Evolutionary conservation across 805 yeast genomes (phyloP).

Genomic region (Yarrowia osloensis): DNA sequence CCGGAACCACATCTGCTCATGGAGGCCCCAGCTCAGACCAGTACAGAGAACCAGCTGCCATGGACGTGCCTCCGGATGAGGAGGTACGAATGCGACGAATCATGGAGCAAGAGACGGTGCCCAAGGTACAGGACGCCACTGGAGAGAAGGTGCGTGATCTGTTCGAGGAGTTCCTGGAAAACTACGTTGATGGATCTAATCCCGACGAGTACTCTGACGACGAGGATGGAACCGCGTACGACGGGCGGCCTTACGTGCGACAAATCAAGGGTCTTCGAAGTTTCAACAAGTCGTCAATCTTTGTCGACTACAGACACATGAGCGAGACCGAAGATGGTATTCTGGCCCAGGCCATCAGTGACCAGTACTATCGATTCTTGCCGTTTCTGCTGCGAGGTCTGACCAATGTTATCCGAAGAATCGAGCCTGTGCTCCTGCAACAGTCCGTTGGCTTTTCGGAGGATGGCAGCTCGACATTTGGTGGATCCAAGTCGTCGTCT

Average conservation of each 20-base stretch:
- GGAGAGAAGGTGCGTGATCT: slow-evolving; percentile 93
- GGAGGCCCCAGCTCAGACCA: slow-evolving; percentile 18
- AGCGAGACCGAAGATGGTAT: slow-evolving; percentile 71
- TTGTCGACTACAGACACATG: slow-evolving; percentile 82
- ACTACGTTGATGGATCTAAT: slow-evolving; percentile 52
- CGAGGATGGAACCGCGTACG: slow-evolving; percentile 40
- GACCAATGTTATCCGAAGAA: slow-evolving; percentile 65
- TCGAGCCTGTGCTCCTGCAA: slow-evolving; percentile 67
- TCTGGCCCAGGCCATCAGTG: slow-evolving; percentile 82
- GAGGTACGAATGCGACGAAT: slow-evolving; percentile 21
- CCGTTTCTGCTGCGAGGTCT: slow-evolving; percentile 82
- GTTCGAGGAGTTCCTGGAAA: slow-evolving; percentile 80
- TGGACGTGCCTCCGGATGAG: slow-evolving; percentile 6
- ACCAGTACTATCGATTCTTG: slow-evolving; percentile 88
- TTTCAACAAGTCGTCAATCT: slow-evolving; percentile 73
- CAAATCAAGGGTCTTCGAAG: slow-evolving; percentile 80
- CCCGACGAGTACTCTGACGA: slow-evolving; percentile 35
- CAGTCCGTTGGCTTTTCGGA: slow-evolving; percentile 40
- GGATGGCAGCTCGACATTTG: slow-evolving; percentile 43
- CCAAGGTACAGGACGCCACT: slow-evolving; percentile 84
- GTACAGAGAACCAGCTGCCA: slow-evolving; percentile 5
- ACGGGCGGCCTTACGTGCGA: slow-evolving; percentile 65
- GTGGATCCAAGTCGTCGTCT: slow-evolving; percentile 31
- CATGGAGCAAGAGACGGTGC: slow-evolving; percentile 49
- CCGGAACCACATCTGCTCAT: slow-evolving; percentile 21